Base-by-base conservation (phyloP, 108 stramenopile species). In the Skeletonema costatum region DNA sequence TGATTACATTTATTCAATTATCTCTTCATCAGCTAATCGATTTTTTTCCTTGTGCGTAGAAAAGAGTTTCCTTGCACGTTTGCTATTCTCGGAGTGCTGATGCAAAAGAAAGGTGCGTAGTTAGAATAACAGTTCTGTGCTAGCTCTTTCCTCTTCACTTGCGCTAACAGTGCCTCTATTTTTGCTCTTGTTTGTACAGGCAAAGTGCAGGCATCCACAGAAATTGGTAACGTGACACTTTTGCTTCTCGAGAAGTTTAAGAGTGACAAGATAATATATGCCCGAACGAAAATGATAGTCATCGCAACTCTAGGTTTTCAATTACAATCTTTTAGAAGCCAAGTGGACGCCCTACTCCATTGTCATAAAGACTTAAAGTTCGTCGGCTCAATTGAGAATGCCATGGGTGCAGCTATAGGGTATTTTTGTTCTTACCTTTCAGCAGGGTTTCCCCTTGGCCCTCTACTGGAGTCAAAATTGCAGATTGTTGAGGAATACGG, bases 401-500 rank as follows among this genome's bases (percentile, higher is more conserved):
- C 74, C 32, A 25, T 81, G 41, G 56, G 63, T 19, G 8, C 48
- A 13, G 74, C 61, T 11, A 41, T 81, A 74, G 21, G 29, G 33
- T 56, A 61, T 12, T 48, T 41, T 7, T 2, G 50, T 19, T 0
- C 33, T 50, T 76, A 70, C 39, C 48, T 68, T 19, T 67, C 1
- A 42, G 58, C 71, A n/a, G 64, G 64, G 7, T 42, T 70, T 17
- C 74, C 74, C 5, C 75, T 81, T 16, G 73, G 65, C 2, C 30
- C 74, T 14, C 35, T 76, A 9, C 44, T 81, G 3, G 80, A 81
- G 2, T 29, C 74, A n/a, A 75, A 76, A 46, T 30, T 81, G 39
- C 8, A 36, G 9, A 48, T 76, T 11, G 72, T 76, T 19, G 74
- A 81, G 21, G 74, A 76, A 36, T 73, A 64, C 16, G 25, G 71